phyloP scores from a whole-genome alignment of 352 stramenopile species.

The Pythium grandisporangium region DNA sequence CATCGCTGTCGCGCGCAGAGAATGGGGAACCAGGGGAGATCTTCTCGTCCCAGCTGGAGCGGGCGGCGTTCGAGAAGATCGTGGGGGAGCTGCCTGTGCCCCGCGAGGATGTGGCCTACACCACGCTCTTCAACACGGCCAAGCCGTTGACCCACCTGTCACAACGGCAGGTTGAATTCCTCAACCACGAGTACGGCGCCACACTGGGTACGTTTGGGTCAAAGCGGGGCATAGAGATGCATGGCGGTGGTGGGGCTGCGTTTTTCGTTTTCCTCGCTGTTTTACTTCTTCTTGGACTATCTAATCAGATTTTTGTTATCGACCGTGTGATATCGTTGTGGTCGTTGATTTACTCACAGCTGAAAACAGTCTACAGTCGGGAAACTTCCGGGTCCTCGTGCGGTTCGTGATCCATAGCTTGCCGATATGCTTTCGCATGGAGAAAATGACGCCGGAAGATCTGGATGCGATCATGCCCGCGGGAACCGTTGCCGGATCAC shows the following conservation, averaged over 20 bases:
- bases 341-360: conserved; percentile 12
- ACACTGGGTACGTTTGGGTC: conserved; percentile 36
- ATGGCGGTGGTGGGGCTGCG: no score
- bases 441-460: conserved; percentile 44
- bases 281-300: no score
- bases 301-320: no score
- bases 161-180: conserved; percentile 40
- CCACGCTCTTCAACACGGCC: conserved; percentile 26
- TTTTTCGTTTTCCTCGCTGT: no score
- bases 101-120: conserved; percentile 43
- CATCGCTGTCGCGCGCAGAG: conserved; percentile 16
- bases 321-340: no score
- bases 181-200: conserved; percentile 56
- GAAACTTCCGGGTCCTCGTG: conserved; percentile 73
- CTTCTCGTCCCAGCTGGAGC: conserved; percentile 41
- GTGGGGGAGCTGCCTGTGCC: conserved; percentile 34
- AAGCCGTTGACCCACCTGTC: conserved; percentile 39
- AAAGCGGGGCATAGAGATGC: no score
- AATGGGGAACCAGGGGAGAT: conserved; percentile 13
- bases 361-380: conserved; percentile 53
- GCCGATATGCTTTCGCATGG: conserved; percentile 42
- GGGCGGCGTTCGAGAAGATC: conserved; percentile 65
- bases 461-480: conserved; percentile 23
- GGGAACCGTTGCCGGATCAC: no score
- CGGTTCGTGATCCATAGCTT: conserved; percentile 44